Conservation (phyloP, 2,329 filamentous ascomycete species). For the Tothia fuscella region DNA sequence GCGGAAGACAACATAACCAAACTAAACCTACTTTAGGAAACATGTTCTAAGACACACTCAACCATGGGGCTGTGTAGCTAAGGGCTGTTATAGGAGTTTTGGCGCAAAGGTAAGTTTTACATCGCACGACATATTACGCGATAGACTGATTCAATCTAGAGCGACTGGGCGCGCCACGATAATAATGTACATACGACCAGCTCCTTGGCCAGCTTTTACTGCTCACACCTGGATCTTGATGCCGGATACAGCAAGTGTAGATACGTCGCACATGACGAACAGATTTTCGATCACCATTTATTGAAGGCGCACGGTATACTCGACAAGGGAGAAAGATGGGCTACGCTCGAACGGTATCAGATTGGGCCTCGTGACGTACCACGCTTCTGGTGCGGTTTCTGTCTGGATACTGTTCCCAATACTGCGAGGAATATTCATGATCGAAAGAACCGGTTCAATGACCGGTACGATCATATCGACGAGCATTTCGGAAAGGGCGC, state of each 20-base stretch:
- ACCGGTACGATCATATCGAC: slow-evolving; percentile 9
- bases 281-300: slow-evolving; percentile 5
- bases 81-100: slow-evolving; percentile 2
- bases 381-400: slow-evolving; percentile 85
- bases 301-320: slow-evolving; percentile 3
- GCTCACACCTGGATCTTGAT: slow-evolving; percentile 1
- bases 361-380: slow-evolving; percentile 53
- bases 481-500: slow-evolving; percentile 1
- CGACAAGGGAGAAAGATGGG: not conserved
- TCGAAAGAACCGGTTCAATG: not conserved
- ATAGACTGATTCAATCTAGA: not conserved
- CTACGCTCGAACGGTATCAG: slow-evolving; percentile 26
- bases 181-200: not conserved
- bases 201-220: slow-evolving; percentile 5
- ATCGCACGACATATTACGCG: not conserved
- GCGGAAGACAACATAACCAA: not conserved
- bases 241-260: not conserved
- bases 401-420: slow-evolving; percentile 38
- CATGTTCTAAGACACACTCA: slow-evolving; percentile 5
- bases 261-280: not conserved
- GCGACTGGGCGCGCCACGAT: slow-evolving; percentile 11
- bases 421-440: not conserved
- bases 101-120: slow-evolving; percentile 8
- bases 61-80: slow-evolving; percentile 6
- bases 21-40: not conserved